Evolutionary conservation across 495 filamentous ascomycete species (phyloP), one percentile per base, ranked within the genome.

Genomic region (Penicillium parvum): DNA sequence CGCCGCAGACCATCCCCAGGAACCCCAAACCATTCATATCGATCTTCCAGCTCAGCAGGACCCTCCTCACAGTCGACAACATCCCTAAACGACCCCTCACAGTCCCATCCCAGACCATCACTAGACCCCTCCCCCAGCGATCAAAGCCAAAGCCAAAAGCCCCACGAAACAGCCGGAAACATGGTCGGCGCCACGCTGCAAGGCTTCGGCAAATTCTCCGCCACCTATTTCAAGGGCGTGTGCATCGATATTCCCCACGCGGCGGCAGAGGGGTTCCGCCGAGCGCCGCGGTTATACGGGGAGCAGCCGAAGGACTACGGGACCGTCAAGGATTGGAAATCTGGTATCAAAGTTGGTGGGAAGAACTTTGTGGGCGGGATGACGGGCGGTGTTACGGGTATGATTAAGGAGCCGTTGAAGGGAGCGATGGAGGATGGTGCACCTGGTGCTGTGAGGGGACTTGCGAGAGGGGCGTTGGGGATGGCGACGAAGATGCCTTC

Each of bases 251-350:
- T 92, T n/a, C 74, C 76, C 2, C 65, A 88, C 5, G 84, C 87
- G 0, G 57, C 90, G 2, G 81, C 84, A 3, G 85, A 90, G 55
- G 88, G 88, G 3, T 88, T 91, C 52, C 86, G 91, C 58, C 85
- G 88, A 48, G 85, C 83, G 0, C 88, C 89, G 0, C 77, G 84
- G 0, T 67, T 92, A 1, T 86, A 88, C 49, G 85, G 86, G 3
- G 82, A 79, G 43, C 67, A 66, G 47, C 75, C 70, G 17, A 52
- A 52, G n/a, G 63, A 66, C 7, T 58, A 65, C 19, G 62, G 58
- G 2, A 40, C 48, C 4, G 59, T 72, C 4, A 46, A 47, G 1
- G 65, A 66, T 32, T 70, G 61, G 61, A 65, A 60, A 18, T 63
- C 62, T 3, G 66, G 68, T 0, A 44, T 50, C 0, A 46, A 48